Evolutionary conservation across 331 rosid genomes (phyloP).

Genomic region (Pyrus hybrid): DNA sequence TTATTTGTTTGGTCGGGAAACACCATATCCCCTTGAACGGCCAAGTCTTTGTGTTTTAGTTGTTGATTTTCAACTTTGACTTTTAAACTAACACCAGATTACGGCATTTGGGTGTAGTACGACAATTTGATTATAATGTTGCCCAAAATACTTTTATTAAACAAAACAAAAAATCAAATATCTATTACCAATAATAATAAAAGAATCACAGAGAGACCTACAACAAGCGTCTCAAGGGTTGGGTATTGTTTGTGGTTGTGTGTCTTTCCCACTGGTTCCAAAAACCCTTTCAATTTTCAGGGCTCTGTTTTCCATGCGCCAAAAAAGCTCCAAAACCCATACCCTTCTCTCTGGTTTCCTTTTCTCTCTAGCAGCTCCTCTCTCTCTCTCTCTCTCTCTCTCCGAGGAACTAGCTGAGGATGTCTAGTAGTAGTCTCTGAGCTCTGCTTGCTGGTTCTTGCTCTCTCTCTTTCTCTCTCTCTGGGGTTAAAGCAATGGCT

Average conservation of each 20-base stretch:
- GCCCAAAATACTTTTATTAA: neutral
- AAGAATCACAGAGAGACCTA: neutral
- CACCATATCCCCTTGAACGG: too few species aligned
- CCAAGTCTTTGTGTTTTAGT: too few species aligned
- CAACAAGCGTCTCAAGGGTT: neutral
- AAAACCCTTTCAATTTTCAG: neutral
- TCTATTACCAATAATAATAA: neutral
- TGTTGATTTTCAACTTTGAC: neutral
- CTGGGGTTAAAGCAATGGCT: conserved; percentile 37
- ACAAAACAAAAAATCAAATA: neutral
- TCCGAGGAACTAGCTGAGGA: neutral
- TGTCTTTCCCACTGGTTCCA: neutral
- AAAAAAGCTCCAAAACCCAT: conserved; percentile 20
- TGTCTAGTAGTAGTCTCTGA: neutral
- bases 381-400: neutral
- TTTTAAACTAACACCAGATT: neutral
- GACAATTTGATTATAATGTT: neutral
- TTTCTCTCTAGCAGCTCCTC: neutral
- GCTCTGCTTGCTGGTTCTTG: neutral
- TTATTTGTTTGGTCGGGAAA: too few species aligned
- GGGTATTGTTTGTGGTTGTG: neutral
- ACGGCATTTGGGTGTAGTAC: neutral
- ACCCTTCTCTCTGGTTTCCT: neutral
- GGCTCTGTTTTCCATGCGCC: conserved; percentile 9
- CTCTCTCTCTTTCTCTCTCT: neutral